A percentile compares a stretch with the other conserved stretches of the same genome.
Evolutionary conservation across 1,284 basidiomycete genomes (phyloP).

Genomic region (Boletus mariae): DNA sequence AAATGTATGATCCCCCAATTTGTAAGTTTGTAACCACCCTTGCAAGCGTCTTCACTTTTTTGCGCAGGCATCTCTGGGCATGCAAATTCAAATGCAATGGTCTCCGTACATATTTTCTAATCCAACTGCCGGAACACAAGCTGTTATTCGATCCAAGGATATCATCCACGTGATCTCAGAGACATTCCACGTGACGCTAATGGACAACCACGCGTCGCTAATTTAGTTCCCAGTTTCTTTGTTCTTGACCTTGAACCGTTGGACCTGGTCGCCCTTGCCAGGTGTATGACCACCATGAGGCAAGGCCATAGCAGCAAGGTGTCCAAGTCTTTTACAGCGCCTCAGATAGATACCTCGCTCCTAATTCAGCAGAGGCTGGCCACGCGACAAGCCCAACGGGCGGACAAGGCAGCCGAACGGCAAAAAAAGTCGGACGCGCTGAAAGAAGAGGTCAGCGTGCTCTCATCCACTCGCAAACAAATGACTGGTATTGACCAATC

Average conservation of each 20-base stretch:
- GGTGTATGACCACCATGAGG: neutral
- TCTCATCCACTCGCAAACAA: neutral
- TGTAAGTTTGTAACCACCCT: too few species aligned
- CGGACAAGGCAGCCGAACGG: constrained; percentile 17
- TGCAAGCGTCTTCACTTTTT: too few species aligned
- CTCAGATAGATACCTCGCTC: neutral
- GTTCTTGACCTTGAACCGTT: neutral
- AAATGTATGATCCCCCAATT: too few species aligned
- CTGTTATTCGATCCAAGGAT: too few species aligned
- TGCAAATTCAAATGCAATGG: too few species aligned
- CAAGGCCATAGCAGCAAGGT: neutral
- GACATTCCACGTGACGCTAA: too few species aligned
- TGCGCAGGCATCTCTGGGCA: too few species aligned
- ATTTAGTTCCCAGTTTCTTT: neutral
- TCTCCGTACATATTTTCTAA: too few species aligned
- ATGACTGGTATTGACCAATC: too few species aligned
- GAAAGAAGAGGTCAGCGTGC: constrained; percentile 17
- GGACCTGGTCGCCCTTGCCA: neutral
- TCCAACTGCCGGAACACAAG: too few species aligned
- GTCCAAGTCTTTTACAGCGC: neutral
- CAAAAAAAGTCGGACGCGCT: constrained; percentile 16
- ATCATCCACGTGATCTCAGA: too few species aligned
- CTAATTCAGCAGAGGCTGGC: constrained; percentile 3
- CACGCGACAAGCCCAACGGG: constrained; percentile 12
- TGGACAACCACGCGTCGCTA: neutral